A percentile compares a stretch with the other conserved stretches of the same genome.
Conservation (phyloP, 805 yeast species). For the Tetrapisispora taiwanensis region DNA sequence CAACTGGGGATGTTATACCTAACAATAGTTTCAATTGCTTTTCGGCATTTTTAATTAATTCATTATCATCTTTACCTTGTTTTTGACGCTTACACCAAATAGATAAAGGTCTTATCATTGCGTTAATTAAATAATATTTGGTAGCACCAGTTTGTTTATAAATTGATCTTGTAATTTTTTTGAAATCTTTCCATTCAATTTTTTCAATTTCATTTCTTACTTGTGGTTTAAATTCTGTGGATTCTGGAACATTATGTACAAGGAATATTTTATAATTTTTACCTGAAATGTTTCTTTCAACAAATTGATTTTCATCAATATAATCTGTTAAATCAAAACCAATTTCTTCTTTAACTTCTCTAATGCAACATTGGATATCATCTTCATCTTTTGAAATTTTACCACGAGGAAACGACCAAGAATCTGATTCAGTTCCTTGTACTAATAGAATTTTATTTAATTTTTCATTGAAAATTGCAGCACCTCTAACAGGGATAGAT, state of each 20-base stretch:
- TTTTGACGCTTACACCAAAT: conserved; percentile 48
- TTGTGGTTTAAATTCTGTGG: conserved; percentile 61
- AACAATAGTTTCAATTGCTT: conserved; percentile 51
- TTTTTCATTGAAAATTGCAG: conserved; percentile 67
- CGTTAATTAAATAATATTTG: conserved; percentile 29
- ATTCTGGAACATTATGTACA: conserved; percentile 68
- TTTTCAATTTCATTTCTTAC: conserved; percentile 82
- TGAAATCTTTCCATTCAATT: conserved; percentile 70
- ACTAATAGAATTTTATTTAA: conserved; percentile 68
- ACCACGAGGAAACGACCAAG: conserved; percentile 97
- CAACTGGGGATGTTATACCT: conserved; percentile 40
- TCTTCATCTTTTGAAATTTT: conserved; percentile 89
- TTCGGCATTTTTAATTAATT: conserved; percentile 55
- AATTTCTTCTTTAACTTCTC: conserved; percentile 90
- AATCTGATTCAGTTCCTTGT: conserved; percentile 68
- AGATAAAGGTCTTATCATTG: conserved; percentile 34
- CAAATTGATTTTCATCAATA: conserved; percentile 57
- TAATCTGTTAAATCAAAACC: conserved; percentile 73
- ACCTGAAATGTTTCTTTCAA: conserved; percentile 73
- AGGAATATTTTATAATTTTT: conserved; percentile 80
- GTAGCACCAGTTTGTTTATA: conserved; percentile 20
- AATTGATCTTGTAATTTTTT: conserved; percentile 30
- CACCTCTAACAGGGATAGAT: conserved; percentile 92
- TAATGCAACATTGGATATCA: conserved; percentile 78
- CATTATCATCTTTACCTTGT: conserved; percentile 42